Conservation (phyloP, 2,329 filamentous ascomycete genomes). For the Penicillium sp. region DNA sequence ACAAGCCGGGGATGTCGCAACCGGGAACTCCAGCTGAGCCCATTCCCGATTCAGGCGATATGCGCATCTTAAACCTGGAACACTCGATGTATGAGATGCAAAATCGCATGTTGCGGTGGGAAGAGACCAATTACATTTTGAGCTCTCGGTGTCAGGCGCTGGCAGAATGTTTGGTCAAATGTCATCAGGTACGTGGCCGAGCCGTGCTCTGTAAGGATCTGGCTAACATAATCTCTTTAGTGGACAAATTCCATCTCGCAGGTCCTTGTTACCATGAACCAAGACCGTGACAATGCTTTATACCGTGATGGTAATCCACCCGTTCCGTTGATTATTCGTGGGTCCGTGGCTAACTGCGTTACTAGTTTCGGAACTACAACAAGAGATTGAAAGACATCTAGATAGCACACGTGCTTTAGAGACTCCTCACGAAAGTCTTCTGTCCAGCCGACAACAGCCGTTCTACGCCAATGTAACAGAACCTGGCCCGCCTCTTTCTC, state of each 20-base stretch:
- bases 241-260: slow-evolving; percentile 83
- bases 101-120: slow-evolving; percentile 70
- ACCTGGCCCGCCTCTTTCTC: slow-evolving; percentile 72
- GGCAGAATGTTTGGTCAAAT: slow-evolving; percentile 73
- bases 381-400: slow-evolving; percentile 59
- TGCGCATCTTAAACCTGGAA: slow-evolving; percentile 70
- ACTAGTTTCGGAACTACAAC: slow-evolving; percentile 55
- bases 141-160: slow-evolving; percentile 76
- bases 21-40: slow-evolving; percentile 81
- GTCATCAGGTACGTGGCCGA: slow-evolving; percentile 55
- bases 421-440: slow-evolving; percentile 61
- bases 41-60: slow-evolving; percentile 71
- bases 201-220: slow-evolving; percentile 1
- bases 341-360: slow-evolving; percentile 16
- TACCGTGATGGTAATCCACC: slow-evolving; percentile 72
- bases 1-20: slow-evolving; percentile 71
- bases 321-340: neutral
- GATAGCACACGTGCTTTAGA: slow-evolving; percentile 56
- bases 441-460: slow-evolving; percentile 61
- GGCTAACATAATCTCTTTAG: slow-evolving; percentile 37
- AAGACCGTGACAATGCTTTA: slow-evolving; percentile 69
- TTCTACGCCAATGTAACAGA: slow-evolving; percentile 65
- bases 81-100: slow-evolving; percentile 78
- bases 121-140: slow-evolving; percentile 76
- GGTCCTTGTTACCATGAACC: slow-evolving; percentile 68